Base-by-base conservation (phyloP, 1,139 yeast species). In the Casaregolazyma lundiana region DNA sequence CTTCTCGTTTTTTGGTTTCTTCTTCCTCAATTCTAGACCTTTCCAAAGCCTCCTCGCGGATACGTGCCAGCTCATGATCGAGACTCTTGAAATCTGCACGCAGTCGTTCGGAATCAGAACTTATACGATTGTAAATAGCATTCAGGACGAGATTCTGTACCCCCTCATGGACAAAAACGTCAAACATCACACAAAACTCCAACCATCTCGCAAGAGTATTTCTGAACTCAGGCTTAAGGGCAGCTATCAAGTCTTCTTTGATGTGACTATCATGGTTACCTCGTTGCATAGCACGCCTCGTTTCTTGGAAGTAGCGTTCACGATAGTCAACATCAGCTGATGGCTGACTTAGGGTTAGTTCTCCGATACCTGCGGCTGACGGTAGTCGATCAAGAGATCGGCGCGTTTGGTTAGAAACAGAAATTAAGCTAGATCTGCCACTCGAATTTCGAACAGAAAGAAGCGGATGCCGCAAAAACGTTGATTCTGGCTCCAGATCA, bases 151-250 rank as follows among this genome's bases (percentile, higher is more conserved):
- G 24, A 24, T 40, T 40, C 19, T 35, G 32, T 19, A 69, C 64
- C 11, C 67, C 70, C 21, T 72, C 73, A 37, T 66, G 66, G 13
- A 66, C 66, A 30, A 69, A 70, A 13, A 72, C 73, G 53, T 73
- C 74, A 53, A 77, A 76, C 65, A 78, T 67, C 34, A 71, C 68
- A 44, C 76, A 67, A 7, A 77, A 71, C 43, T 84, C 88, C 36
- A 66, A 67, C 95, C 95, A 88, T 54, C 96, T 73, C 47, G 83
- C 84, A 9, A 67, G 58, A 0, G 90, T 80, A 0, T 87, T 75
- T 52, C 77, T 76, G 38, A 84, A 68, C 9, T 50, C 54, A 11
- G 64, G 44, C 21, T 50, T 46, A 7, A 45, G 53, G 18, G 57
- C 44, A n/a, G 48, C 42, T 13, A 52, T 39, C 35, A 57, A 45